Evolutionary conservation across 371 early-diverging fungal genomes (phyloP).

Genomic region (Mortierella sp.): DNA sequence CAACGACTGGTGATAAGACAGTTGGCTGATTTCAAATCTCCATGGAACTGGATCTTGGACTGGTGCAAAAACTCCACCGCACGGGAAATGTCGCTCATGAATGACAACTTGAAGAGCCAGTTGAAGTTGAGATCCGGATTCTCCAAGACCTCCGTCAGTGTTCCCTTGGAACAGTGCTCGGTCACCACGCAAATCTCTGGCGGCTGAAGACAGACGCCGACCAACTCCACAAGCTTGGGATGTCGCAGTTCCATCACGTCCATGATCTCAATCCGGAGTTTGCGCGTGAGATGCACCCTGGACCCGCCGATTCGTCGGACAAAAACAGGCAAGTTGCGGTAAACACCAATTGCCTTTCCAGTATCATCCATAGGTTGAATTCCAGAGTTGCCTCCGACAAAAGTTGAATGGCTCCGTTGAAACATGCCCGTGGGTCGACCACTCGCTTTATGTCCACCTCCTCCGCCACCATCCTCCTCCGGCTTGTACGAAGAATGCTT

Average conservation of each 20-base stretch:
- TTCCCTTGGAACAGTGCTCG: slow-evolving; percentile 63
- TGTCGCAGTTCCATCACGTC: slow-evolving; percentile 60
- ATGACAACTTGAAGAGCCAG: slow-evolving; percentile 68
- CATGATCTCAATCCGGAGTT: slow-evolving; percentile 54
- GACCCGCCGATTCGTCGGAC: slow-evolving; percentile 52
- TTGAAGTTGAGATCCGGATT: slow-evolving; percentile 64
- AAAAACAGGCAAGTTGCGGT: slow-evolving; percentile 55
- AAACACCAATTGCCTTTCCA: slow-evolving; percentile 54
- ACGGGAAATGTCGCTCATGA: slow-evolving; percentile 63
- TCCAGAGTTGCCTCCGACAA: slow-evolving; percentile 44
- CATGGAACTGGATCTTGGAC: slow-evolving; percentile 64
- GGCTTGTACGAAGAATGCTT: background rate
- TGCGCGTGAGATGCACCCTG: slow-evolving; percentile 46
- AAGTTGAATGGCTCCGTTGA: slow-evolving; percentile 54
- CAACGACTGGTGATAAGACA: slow-evolving; percentile 67
- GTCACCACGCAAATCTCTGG: slow-evolving; percentile 63
- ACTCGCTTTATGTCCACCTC: background rate
- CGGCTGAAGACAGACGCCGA: slow-evolving; percentile 62
- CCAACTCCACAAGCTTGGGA: slow-evolving; percentile 62
- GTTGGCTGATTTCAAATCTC: slow-evolving; percentile 61
- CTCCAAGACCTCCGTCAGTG: slow-evolving; percentile 61
- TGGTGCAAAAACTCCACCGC: slow-evolving; percentile 67
- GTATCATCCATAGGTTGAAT: slow-evolving; percentile 54
- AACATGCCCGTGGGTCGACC: slow-evolving; percentile 41
- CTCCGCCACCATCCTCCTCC: background rate